Evolutionary conservation across 192 early-diverging fungal species (phyloP).

Genomic region (Coemansia asiatica): DNA sequence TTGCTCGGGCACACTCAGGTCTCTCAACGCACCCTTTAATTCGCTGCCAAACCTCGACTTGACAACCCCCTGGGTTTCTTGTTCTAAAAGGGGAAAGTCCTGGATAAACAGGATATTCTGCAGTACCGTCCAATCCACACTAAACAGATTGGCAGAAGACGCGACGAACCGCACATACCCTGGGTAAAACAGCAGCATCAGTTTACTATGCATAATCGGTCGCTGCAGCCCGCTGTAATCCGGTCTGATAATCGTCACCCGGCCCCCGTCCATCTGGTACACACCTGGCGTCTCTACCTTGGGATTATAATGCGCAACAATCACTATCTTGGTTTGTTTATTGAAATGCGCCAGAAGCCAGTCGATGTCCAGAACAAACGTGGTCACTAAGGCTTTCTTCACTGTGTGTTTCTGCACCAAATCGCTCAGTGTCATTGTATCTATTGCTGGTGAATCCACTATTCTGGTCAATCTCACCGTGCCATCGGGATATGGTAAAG

Average conservation of each 20-base stretch:
- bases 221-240: conserved; percentile 43
- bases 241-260: conserved; percentile 50
- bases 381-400: conserved; percentile 59
- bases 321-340: conserved; percentile 26
- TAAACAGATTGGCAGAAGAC: conserved; percentile 62
- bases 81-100: conserved; percentile 53
- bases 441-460: conserved; percentile 8
- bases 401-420: conserved; percentile 23
- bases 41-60: conserved; percentile 53
- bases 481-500: conserved; percentile 25
- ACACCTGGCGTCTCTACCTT: conserved; percentile 14
- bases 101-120: conserved; percentile 69
- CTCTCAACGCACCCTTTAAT: conserved; percentile 47
- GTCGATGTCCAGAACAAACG: conserved; percentile 55
- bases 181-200: conserved; percentile 65
- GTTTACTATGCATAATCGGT: conserved; percentile 63
- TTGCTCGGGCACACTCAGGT: conserved; percentile 56
- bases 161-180: conserved; percentile 59
- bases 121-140: conserved; percentile 59
- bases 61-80: neutral
- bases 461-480: conserved; percentile 19
- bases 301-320: conserved; percentile 31
- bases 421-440: conserved; percentile 5
- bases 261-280: conserved; percentile 29
- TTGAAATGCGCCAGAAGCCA: conserved; percentile 56